Conservation (phyloP, 176 grass and related monocot genomes). For the Pontederia crassipes region DNA sequence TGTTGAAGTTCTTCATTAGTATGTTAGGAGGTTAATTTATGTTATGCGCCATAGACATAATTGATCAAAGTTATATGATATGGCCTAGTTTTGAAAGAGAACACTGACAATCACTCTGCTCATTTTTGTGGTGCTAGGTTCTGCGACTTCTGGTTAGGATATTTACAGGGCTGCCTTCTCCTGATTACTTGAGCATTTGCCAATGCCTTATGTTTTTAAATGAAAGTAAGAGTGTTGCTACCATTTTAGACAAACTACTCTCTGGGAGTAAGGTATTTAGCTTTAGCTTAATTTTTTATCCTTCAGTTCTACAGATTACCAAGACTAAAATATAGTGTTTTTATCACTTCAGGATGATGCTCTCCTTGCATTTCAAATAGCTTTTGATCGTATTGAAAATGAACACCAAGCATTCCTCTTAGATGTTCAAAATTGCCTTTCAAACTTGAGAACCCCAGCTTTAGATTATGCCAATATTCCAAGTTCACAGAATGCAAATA, state of each 20-base stretch:
- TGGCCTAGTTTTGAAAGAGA: too few species aligned
- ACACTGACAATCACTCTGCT: slow-evolving; percentile 2
- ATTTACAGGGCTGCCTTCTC: slow-evolving; percentile 69
- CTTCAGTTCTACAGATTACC: background rate
- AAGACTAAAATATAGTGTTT: slow-evolving; percentile 10
- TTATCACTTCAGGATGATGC: slow-evolving; percentile 71
- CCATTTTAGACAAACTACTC: slow-evolving; percentile 82
- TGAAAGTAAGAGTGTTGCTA: slow-evolving; percentile 66
- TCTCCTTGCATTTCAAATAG: slow-evolving; percentile 92
- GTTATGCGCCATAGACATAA: too few species aligned
- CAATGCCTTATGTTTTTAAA: slow-evolving; percentile 95
- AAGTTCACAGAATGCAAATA: slow-evolving; percentile 35
- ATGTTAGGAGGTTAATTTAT: too few species aligned
- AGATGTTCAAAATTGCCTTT: slow-evolving; percentile 49
- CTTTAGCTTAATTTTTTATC: slow-evolving; percentile 15
- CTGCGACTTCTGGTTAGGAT: slow-evolving; percentile 85
- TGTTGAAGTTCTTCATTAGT: too few species aligned
- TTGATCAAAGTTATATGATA: background rate
- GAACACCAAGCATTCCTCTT: slow-evolving; percentile 98
- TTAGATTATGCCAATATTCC: slow-evolving; percentile 4
- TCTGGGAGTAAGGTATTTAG: slow-evolving; percentile 62
- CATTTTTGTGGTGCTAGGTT: slow-evolving; percentile 42
- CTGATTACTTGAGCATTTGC: slow-evolving; percentile 88
- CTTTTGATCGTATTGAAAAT: slow-evolving; percentile 92
- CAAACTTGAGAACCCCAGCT: slow-evolving; percentile 1